Evolutionary conservation across 768 basidiomycete species (phyloP), one percentile per base, ranked within the genome.

Genomic region (Phanerodontia chrysosporium): DNA sequence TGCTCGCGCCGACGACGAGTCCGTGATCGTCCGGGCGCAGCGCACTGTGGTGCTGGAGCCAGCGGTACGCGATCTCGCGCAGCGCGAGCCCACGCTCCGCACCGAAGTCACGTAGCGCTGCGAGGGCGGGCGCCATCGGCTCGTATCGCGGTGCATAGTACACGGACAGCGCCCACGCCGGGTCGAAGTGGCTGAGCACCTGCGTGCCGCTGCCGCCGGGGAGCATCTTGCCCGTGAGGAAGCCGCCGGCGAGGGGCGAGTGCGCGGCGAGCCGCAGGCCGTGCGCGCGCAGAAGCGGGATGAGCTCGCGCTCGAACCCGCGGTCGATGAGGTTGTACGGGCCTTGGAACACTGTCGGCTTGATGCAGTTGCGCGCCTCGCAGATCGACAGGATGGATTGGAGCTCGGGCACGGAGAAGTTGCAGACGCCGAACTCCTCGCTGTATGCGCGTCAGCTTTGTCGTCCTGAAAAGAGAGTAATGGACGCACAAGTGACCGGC

Each of bases 401-500:
- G 6, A 70, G 64, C 36, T 62, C 69, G 62, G 64, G 65, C 16
- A 58, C 46, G 24, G 57, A 35, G 57, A 49, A 68, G 57, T 65
- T 62, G 51, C 68, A 62, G 30, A 68, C 49, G 13, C 63, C 60
- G 51, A 63, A 39, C 18, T 49, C 18, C 56, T 58, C 46, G 25
- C 48, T 58, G 18, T 5, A n/a, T 6, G 28, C 29, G 4, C 5
- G 28, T 28, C 6, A 28, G 30, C 8, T 13, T 52, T 16, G 29
- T 4, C 29, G 25, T n/a, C 12, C 8, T 18, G 54, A 5, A 1
- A 27, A 45, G 10, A 46, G 22, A 8, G 8, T 21, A 45, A 8
- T 49, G 30, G 12, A 69, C 77, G 58, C 64, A 82, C 80, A 85
- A 85, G 48, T 78, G 75, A 0, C 85, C 85, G 60, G 84, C 78